A percentile compares a stretch with the other conserved stretches of the same genome.
Evolutionary conservation across 306 rosid species (phyloP).

Genomic region (Vicia villosa): DNA sequence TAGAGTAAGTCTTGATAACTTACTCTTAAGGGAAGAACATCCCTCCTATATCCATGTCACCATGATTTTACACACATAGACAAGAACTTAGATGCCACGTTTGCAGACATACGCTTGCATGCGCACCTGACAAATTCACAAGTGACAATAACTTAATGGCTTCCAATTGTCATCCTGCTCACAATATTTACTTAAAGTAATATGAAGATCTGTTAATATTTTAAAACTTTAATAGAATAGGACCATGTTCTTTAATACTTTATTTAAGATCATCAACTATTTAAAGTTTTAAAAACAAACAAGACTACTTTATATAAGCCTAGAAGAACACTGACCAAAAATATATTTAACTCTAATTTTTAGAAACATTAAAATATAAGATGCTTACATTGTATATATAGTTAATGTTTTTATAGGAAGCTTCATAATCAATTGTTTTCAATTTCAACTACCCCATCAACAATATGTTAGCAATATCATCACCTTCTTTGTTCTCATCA

Average conservation of each 20-base stretch:
- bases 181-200: background rate
- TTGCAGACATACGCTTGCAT: conserved; percentile 30
- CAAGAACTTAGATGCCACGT: conserved; percentile 28
- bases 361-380: background rate
- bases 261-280: background rate
- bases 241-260: background rate
- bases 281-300: too few relatives aligned
- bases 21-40: too few relatives aligned
- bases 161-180: background rate
- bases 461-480: conserved; percentile 40
- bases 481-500: conserved; percentile 39
- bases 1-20: too few relatives aligned
- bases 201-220: too few relatives aligned
- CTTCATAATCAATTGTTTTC: background rate
- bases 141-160: background rate
- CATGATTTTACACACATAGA: background rate
- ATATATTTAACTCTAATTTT: background rate
- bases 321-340: background rate
- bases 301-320: too few relatives aligned
- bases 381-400: conserved; percentile 31
- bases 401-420: background rate
- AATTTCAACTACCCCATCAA: conserved; percentile 14
- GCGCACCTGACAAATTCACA: background rate
- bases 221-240: background rate
- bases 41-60: background rate